Evolutionary conservation across 2,329 filamentous ascomycete species (phyloP).

Genomic region (Xylariaceae sp.): DNA sequence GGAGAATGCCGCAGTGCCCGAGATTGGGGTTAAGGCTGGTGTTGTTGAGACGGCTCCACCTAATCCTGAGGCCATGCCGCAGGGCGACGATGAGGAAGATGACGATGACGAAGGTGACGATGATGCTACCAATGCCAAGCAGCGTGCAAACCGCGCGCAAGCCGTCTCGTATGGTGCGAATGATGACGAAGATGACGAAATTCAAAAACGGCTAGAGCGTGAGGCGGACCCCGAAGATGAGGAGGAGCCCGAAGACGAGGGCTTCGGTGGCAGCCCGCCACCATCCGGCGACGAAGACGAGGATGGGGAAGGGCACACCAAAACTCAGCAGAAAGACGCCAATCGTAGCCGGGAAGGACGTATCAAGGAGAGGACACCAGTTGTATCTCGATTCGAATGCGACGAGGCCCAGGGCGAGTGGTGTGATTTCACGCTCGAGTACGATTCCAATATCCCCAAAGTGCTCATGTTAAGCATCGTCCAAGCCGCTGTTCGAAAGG

Average conservation of each 20-base stretch:
- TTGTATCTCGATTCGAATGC: slow-evolving; percentile 80
- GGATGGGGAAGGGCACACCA: slow-evolving; percentile 46
- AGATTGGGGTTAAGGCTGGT: slow-evolving; percentile 65
- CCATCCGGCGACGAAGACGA: slow-evolving; percentile 49
- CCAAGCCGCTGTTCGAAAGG: slow-evolving; percentile 76
- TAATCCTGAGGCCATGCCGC: slow-evolving; percentile 40
- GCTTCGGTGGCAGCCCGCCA: slow-evolving; percentile 56
- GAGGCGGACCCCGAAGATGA: slow-evolving; percentile 64
- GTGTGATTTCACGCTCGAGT: slow-evolving; percentile 84
- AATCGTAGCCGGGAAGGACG: slow-evolving; percentile 63
- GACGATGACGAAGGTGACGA: slow-evolving; percentile 79
- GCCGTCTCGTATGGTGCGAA: slow-evolving; percentile 90
- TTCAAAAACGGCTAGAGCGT: slow-evolving; percentile 67
- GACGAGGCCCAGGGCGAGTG: slow-evolving; percentile 74
- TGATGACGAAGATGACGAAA: slow-evolving; percentile 85
- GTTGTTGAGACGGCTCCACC: slow-evolving; percentile 57
- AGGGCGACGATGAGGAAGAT: slow-evolving; percentile 65
- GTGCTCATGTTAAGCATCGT: slow-evolving; percentile 91
- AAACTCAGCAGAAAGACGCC: slow-evolving; percentile 25
- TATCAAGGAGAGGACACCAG: slow-evolving; percentile 66
- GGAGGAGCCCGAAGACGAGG: slow-evolving; percentile 63
- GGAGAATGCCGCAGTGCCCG: slow-evolving; percentile 74
- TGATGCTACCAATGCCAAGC: slow-evolving; percentile 77
- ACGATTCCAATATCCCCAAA: slow-evolving; percentile 81
- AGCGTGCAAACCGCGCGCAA: slow-evolving; percentile 76